These are phyloP conservation scores for Dendrobium nobile DNA, from an alignment of 106 monocot genomes.

Conservation along the genomic window DNA sequence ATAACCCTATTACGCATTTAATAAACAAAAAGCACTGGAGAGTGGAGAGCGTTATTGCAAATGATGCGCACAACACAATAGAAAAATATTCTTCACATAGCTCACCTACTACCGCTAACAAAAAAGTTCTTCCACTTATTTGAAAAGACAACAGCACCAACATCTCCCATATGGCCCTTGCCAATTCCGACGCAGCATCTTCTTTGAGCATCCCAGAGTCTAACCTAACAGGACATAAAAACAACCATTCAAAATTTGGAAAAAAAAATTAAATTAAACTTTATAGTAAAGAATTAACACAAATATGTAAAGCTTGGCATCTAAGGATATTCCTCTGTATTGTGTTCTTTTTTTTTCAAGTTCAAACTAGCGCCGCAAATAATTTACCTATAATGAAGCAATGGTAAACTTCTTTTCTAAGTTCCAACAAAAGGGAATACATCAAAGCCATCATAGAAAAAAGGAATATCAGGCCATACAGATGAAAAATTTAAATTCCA, in stretches of 20 bases:
- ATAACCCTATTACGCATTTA: too few species aligned
- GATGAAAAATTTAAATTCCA: neutral
- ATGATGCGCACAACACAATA: neutral
- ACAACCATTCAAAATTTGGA: neutral
- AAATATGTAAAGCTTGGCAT: neutral
- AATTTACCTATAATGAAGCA: neutral
- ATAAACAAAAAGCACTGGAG: neutral
- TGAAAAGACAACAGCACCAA: constrained; percentile 90
- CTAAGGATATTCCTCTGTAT: neutral
- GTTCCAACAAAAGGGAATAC: neutral
- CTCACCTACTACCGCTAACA: constrained; percentile 91
- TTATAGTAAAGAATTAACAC: neutral
- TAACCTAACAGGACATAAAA: constrained; percentile 38
- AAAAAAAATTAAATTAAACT: neutral
- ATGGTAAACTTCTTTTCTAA: neutral
- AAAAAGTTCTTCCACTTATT: constrained; percentile 78
- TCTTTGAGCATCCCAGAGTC: constrained; percentile 73
- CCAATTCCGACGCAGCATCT: constrained; percentile 69
- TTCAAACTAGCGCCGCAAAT: neutral
- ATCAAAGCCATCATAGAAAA: neutral
- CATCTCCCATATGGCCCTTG: constrained; percentile 75
- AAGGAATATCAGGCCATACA: neutral
- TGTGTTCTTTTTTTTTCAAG: neutral
- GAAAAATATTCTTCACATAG: constrained; percentile 2
- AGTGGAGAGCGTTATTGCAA: neutral